Base-by-base conservation (phyloP, 192 early-diverging fungal species). In the Endogone sp. region DNA sequence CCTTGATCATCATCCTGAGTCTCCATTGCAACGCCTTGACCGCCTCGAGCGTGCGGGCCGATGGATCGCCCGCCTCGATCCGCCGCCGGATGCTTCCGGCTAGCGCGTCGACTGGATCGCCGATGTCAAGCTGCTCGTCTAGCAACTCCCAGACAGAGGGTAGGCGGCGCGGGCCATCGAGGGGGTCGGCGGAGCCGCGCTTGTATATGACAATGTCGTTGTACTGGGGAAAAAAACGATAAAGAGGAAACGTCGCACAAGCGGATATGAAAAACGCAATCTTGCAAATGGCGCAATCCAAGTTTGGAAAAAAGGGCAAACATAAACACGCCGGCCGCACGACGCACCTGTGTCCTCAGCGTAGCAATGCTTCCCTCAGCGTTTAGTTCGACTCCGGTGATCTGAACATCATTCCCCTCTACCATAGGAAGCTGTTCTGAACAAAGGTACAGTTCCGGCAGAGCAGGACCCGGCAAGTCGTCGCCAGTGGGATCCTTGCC, bases 121-220 rank as follows among this genome's bases (percentile, higher is more conserved):
- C 59, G 22, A 60, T 60, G 59, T 28, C 2, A 6, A 60, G 27
- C 10, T 22, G 27, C 2, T 60, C 27, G 22, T 60, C 59, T 60
- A 60, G 59, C 22, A 23, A 21, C 59, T 60, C 24, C 59, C 59
- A 60, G 24, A 60, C 21, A 22, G 59, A 11, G 59, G 59, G 59
- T 10, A 21, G 59, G 22, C 27, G 24, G 10, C 24, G 22, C 24
- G 27, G 24, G 22, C 24, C 27, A 9, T 9, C 24, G 6, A 26
- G 22, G 59, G 27, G 6, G 11, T 73, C 66, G 21, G 57, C 75
- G 6, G 29, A 2, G 1, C 75, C 75, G 24, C 75, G 31, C 61
- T 72, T 68, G 66, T 69, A 72, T 9, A 76, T 62, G 31, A 71
- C 68, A 9, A 76, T n/a, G 11, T 67, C 25, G 26, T 76, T 71